These are phyloP conservation scores for Rutstroemia sp. DNA, from an alignment of 2,329 filamentous ascomycete genomes.

Conservation along the genomic window DNA sequence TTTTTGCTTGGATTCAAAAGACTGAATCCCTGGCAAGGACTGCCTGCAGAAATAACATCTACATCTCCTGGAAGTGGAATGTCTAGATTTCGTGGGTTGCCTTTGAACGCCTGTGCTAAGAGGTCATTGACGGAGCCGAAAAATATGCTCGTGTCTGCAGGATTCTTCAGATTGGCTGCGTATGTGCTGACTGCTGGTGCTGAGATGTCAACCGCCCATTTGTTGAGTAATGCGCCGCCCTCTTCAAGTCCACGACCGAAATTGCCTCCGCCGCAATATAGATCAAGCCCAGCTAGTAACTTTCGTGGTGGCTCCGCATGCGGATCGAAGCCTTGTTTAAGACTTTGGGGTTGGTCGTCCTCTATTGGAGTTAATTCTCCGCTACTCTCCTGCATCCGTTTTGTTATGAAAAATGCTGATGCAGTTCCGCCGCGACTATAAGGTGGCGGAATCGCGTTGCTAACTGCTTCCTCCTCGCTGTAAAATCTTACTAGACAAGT, in stretches of 20 bases:
- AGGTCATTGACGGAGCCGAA: constrained; percentile 68
- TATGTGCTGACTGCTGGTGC: constrained; percentile 62
- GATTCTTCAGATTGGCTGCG: constrained; percentile 52
- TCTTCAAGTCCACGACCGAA: constrained; percentile 73
- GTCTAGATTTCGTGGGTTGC: constrained; percentile 32
- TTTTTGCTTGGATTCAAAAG: constrained; percentile 49
- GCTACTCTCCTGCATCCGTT: constrained; percentile 28
- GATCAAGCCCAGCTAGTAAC: constrained; percentile 54
- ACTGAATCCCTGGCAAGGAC: constrained; percentile 73
- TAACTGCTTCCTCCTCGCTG: constrained; percentile 26
- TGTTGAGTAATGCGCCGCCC: constrained; percentile 55
- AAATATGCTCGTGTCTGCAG: constrained; percentile 44
- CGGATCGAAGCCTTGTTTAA: constrained; percentile 52
- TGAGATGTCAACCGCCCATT: constrained; percentile 62
- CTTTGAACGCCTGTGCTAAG: constrained; percentile 47
- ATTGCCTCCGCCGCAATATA: constrained; percentile 74
- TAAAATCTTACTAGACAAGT: constrained; percentile 56
- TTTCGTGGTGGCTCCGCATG: constrained; percentile 15
- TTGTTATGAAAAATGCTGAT: constrained; percentile 57
- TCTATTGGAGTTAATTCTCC: constrained; percentile 32
- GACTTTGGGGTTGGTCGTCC: constrained; percentile 25
- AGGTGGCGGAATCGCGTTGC: constrained; percentile 44
- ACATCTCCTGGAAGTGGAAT: constrained; percentile 56
- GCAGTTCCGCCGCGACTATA: constrained; percentile 61
- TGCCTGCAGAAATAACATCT: constrained; percentile 64